These are phyloP conservation scores for Kurtzmaniella quercitrusa DNA, from an alignment of 1,139 yeast species.

Conservation along the genomic window DNA sequence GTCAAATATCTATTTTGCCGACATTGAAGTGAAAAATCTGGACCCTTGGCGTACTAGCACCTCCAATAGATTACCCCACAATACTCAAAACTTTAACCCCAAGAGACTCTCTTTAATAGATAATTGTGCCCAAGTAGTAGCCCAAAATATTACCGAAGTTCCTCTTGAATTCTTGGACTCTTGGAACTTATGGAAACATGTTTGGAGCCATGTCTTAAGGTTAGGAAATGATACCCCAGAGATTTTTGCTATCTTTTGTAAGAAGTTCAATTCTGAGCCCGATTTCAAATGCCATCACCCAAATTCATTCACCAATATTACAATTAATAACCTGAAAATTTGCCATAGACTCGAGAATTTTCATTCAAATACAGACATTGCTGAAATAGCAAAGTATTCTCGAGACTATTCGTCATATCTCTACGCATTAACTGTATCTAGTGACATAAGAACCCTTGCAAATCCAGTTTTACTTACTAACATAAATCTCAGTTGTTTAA, in stretches of 20 bases:
- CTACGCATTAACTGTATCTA: constrained; percentile 2
- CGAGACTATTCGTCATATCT: not conserved
- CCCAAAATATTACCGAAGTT: constrained; percentile 21
- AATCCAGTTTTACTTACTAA: not conserved
- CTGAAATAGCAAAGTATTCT: constrained; percentile 1
- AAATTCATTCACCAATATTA: not conserved
- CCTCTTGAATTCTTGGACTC: constrained; percentile 17
- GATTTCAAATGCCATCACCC: constrained; percentile 24
- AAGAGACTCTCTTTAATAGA: not conserved
- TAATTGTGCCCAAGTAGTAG: constrained; percentile 25
- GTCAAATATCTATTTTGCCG: not conserved
- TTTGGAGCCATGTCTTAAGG: constrained; percentile 29
- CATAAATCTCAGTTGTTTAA: constrained; percentile 27
- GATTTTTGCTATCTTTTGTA: constrained; percentile 26
- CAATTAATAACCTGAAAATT: constrained; percentile 1
- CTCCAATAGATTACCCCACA: not conserved
- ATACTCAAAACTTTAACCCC: not conserved
- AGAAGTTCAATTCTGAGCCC: constrained; percentile 13
- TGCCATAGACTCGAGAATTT: constrained; percentile 33
- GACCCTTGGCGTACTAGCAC: not conserved
- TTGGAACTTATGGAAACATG: constrained; percentile 25
- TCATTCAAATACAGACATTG: constrained; percentile 21
- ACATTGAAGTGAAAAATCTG: not conserved
- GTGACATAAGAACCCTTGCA: not conserved
- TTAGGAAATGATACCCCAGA: constrained; percentile 27